These are phyloP conservation scores for Russula ochroleuca DNA, from an alignment of 768 basidiomycete species.

Conservation along the genomic window DNA sequence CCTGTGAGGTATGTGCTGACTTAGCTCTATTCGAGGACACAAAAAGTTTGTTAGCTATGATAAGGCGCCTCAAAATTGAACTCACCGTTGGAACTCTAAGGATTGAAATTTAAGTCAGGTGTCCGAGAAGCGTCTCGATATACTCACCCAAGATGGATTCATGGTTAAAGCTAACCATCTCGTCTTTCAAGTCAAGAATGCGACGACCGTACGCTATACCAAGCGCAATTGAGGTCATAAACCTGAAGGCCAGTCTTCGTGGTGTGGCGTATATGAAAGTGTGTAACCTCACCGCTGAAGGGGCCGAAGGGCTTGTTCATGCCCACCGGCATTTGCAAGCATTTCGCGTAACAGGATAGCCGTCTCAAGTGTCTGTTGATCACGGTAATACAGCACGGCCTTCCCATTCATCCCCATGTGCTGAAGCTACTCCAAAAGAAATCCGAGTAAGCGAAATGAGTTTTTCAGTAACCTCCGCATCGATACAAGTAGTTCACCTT, in stretches of 20 bases:
- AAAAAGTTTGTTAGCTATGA: not conserved
- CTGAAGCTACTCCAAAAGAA: slow-evolving; percentile 11
- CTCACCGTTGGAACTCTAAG: slow-evolving; percentile 8
- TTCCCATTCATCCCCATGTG: slow-evolving; percentile 19
- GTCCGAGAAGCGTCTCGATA: not conserved
- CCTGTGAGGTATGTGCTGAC: not conserved
- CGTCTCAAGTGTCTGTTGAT: slow-evolving; percentile 21
- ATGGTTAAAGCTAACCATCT: slow-evolving; percentile 11
- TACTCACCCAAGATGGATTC: not conserved
- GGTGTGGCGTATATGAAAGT: not conserved
- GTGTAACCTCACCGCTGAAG: slow-evolving; percentile 15
- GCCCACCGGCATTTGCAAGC: not conserved
- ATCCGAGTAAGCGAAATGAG: not conserved
- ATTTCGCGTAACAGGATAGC: slow-evolving; percentile 18
- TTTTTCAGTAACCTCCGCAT: not conserved
- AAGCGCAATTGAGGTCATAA: slow-evolving; percentile 16
- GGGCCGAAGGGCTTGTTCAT: slow-evolving; percentile 1
- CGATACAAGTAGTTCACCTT: slow-evolving; percentile 6
- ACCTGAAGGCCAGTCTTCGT: not conserved
- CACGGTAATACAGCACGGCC: slow-evolving; percentile 8
- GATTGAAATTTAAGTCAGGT: not conserved
- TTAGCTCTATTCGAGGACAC: not conserved
- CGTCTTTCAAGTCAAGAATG: slow-evolving; percentile 10
- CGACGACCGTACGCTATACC: slow-evolving; percentile 15
- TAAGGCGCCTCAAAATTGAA: not conserved